Evolutionary conservation across 1,139 yeast species (phyloP), one percentile per base, ranked within the genome.

Genomic region (Pichiaceae sp.): DNA sequence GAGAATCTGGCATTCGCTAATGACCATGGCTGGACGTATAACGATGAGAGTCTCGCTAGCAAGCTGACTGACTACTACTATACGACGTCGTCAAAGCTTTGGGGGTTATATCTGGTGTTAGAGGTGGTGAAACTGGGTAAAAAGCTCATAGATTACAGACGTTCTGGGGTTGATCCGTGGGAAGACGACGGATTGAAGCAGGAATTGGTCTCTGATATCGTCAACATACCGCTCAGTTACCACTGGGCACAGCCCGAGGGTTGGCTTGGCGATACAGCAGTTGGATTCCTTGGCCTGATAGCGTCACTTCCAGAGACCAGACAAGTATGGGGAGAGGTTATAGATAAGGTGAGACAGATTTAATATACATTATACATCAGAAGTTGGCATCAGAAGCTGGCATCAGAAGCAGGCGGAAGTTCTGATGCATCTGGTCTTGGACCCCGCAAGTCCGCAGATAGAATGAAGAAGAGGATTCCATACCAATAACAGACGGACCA

Each of bases 401-500:
- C 12, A 12, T 21, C n/a, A n/a, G n/a, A n/a, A n/a, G n/a, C n/a
- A n/a, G n/a, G n/a, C n/a, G n/a, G n/a, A n/a, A n/a, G n/a, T n/a
- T n/a, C n/a, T n/a, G n/a, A n/a, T n/a, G n/a, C n/a, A n/a, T n/a
- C 24, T 21, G 24, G 9, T 7, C 9, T 40, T 7, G 32, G 31
- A 15, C 35, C 30, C 33, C 49, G 39, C 49, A 87, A 68, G 54
- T 89, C 96, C 47, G 75, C 68, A 2, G 81, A 63, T 61, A 91
- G 70, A 43, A 80, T 62, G 8, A 81, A 56, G 49, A 80, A 71
- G 43, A 83, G 66, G 28, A 80, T 54, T 8, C 95, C 93, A 54
- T 84, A 87, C 77, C 85, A 80, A 60, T 79, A 89, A 6, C 89
- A 78, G 33, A 87, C 60, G 7, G 75, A 53, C 96, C 97, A 89